Evolutionary conservation across 495 filamentous ascomycete species (phyloP).

Genomic region (Echria macrotheca): DNA sequence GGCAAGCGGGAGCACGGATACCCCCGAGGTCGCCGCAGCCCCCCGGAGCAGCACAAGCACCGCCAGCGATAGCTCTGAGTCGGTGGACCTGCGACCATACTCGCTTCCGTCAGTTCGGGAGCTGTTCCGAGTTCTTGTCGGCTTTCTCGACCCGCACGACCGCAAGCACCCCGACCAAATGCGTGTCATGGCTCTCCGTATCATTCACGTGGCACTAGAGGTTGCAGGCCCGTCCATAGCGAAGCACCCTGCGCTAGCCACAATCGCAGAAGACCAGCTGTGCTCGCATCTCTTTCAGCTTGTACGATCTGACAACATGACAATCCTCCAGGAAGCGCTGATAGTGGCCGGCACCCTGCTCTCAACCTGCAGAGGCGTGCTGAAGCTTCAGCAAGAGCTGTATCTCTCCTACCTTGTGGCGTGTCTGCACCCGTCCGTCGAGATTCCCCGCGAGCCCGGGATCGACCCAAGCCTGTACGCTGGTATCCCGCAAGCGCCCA

Average conservation of each 20-base stretch:
- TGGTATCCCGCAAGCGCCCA: slow-evolving; percentile 87
- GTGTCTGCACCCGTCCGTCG: slow-evolving; percentile 85
- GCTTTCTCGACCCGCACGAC: slow-evolving; percentile 89
- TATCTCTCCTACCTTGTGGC: slow-evolving; percentile 92
- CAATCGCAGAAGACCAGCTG: slow-evolving; percentile 84
- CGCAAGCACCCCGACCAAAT: slow-evolving; percentile 87
- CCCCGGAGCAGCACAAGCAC: slow-evolving; percentile 29
- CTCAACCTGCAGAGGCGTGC: slow-evolving; percentile 81
- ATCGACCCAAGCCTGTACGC: slow-evolving; percentile 91
- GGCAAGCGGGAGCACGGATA: slow-evolving; percentile 22
- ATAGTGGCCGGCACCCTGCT: slow-evolving; percentile 87
- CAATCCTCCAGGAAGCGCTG: slow-evolving; percentile 84
- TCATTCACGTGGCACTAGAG: slow-evolving; percentile 95
- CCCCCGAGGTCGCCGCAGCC: slow-evolving; percentile 15
- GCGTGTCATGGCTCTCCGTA: slow-evolving; percentile 93
- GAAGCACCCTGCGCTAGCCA: slow-evolving; percentile 83
- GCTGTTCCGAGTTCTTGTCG: slow-evolving; percentile 89
- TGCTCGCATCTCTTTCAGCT: slow-evolving; percentile 96
- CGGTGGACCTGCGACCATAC: slow-evolving; percentile 72
- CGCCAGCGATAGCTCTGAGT: slow-evolving; percentile 36
- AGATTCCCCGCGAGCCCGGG: slow-evolving; percentile 83
- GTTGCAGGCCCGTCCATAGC: slow-evolving; percentile 95
- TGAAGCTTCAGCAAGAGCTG: slow-evolving; percentile 96
- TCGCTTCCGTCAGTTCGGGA: slow-evolving; percentile 90
- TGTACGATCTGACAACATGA: slow-evolving; percentile 91